Percentiles rank a stretch among this genome's conserved stretches.
These are phyloP conservation scores for Amanita inopinata DNA, from an alignment of 768 basidiomycete genomes.

Conservation along the genomic window DNA sequence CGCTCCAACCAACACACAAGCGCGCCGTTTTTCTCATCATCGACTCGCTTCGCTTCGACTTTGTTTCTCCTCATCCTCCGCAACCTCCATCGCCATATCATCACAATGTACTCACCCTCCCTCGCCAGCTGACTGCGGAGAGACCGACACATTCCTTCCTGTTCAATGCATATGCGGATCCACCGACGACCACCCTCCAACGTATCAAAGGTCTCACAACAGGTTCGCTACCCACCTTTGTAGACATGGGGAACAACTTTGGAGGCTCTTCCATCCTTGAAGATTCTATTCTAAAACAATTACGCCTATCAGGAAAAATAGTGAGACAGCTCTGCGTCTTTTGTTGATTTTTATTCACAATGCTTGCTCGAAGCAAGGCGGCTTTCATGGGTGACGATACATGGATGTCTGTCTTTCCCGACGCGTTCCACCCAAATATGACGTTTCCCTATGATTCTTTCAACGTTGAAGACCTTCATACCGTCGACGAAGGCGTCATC, in stretches of 20 bases:
- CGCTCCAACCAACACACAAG: conserved; percentile 55
- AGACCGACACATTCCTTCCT: conserved; percentile 72
- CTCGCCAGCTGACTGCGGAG: conserved; percentile 53
- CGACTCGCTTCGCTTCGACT: conserved; percentile 91
- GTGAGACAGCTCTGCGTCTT: conserved; percentile 26
- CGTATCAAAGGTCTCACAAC: conserved; percentile 93
- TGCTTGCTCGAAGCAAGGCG: conserved; percentile 32
- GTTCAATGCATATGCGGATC: conserved; percentile 86
- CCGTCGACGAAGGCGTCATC: conserved; percentile 89
- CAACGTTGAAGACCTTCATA: conserved; percentile 96
- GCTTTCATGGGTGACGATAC: conserved; percentile 97
- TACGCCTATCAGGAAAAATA: conserved; percentile 47
- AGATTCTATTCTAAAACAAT: conserved; percentile 79
- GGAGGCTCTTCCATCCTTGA: conserved; percentile 79
- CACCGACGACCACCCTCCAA: conserved; percentile 92
- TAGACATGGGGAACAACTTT: conserved; percentile 91
- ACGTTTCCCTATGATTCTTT: conserved; percentile 90
- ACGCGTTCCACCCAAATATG: conserved; percentile 60
- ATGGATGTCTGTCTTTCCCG: conserved; percentile 85
- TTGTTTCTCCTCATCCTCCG: conserved; percentile 66
- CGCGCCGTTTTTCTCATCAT: conserved; percentile 82
- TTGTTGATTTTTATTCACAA: conserved; percentile 1
- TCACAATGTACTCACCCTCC: conserved; percentile 77
- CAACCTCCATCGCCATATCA: conserved; percentile 55
- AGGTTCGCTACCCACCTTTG: conserved; percentile 90